Conservation (phyloP, 345 rosid genomes). For the Salix caprea region DNA sequence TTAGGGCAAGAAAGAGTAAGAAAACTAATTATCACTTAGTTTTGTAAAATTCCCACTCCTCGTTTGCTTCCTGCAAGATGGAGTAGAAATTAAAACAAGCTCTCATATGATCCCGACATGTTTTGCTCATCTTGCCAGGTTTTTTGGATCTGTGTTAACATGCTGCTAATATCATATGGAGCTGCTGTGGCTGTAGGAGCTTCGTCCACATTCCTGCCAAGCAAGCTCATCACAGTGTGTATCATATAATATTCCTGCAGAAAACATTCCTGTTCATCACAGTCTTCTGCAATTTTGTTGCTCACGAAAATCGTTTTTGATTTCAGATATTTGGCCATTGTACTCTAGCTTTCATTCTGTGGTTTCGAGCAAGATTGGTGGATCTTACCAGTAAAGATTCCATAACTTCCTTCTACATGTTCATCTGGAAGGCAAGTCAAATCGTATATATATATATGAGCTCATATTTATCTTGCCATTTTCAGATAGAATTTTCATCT, state of each 20-base stretch:
- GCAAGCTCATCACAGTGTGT: conserved; percentile 24
- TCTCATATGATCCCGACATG: not conserved
- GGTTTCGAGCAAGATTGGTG: conserved; percentile 21
- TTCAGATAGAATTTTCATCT: not conserved
- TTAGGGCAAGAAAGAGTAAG: conserved; percentile 30
- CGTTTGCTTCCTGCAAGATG: not conserved
- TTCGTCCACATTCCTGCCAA: conserved; percentile 14
- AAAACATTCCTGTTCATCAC: not conserved
- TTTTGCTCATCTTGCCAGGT: conserved; percentile 10
- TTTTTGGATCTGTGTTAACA: conserved; percentile 26
- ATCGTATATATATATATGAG: not conserved
- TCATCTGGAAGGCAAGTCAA: conserved; percentile 38
- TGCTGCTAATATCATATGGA: conserved; percentile 31
- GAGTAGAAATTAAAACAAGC: not conserved
- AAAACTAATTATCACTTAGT: not conserved
- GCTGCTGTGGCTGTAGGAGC: conserved; percentile 25
- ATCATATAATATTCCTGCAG: not conserved
- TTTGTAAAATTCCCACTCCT: not conserved
- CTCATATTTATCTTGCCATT: too few species aligned
- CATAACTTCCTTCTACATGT: conserved; percentile 28
- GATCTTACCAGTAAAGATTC: conserved; percentile 23
- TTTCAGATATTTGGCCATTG: conserved; percentile 27
- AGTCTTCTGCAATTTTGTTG: not conserved
- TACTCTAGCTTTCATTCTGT: conserved; percentile 20
- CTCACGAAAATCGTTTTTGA: not conserved